These are phyloP conservation scores for Beauveria sp. DNA, from an alignment of 2,329 filamentous ascomycete species.

Conservation along the genomic window DNA sequence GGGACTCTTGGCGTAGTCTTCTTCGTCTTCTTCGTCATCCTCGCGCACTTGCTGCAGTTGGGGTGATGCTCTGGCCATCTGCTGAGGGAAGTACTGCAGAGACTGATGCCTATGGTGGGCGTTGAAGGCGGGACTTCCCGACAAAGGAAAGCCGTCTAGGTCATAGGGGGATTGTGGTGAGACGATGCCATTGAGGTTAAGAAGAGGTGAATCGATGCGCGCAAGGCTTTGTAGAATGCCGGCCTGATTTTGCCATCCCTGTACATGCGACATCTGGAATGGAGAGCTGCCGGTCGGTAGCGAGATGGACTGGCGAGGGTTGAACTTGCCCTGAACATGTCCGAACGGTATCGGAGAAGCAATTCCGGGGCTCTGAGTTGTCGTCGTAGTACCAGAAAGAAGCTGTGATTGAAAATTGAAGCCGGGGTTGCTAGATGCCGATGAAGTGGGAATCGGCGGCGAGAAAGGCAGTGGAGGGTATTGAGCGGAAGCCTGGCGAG, in stretches of 20 bases:
- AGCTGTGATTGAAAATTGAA: constrained; percentile 53
- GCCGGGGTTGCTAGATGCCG: constrained; percentile 62
- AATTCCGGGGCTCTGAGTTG: constrained; percentile 54
- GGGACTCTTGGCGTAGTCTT: constrained; percentile 34
- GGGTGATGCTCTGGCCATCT: constrained; percentile 48
- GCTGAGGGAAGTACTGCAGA: constrained; percentile 49
- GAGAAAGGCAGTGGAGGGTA: constrained; percentile 75
- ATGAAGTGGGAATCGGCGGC: constrained; percentile 72
- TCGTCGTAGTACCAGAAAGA: constrained; percentile 51
- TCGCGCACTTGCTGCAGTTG: constrained; percentile 67
- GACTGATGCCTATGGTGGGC: constrained; percentile 52
- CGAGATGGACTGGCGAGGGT: constrained; percentile 65
- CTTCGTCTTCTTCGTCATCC: constrained; percentile 54
- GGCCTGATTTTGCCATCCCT: constrained; percentile 50
- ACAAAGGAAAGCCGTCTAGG: constrained; percentile 38
- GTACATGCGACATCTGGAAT: constrained; percentile 57
- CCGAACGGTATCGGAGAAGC: constrained; percentile 67
- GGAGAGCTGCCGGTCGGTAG: constrained; percentile 57
- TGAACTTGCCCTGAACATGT: constrained; percentile 50
- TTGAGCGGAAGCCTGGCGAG: constrained; percentile 63
- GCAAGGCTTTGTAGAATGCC: constrained; percentile 45
- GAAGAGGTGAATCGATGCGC: constrained; percentile 57
- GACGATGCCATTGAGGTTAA: constrained; percentile 47
- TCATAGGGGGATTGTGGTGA: constrained; percentile 60
- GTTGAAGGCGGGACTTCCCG: constrained; percentile 33